Evolutionary conservation across 805 yeast species (phyloP), one percentile per base, ranked within the genome.

Genomic region (Barnettozyma wickerhamii): DNA sequence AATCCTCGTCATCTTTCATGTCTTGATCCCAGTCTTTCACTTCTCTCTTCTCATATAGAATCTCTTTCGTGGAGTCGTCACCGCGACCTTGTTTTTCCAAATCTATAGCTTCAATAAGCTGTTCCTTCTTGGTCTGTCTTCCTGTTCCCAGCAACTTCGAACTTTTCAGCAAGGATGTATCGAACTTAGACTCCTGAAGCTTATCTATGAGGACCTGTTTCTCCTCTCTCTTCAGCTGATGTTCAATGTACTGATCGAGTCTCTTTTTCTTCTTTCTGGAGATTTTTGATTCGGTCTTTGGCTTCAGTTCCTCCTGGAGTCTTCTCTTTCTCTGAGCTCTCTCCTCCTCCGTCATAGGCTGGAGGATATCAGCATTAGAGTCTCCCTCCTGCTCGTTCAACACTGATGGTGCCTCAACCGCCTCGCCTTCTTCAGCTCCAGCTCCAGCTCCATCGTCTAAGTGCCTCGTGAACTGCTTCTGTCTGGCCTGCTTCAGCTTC

Each of bases 221-320:
- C 63, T 91, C 98, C 59, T 91, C 95, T 56, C 95, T 69, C 54
- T 83, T 84, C 51, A 89, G 57, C 59, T 89, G 96, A 63, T 86
- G 95, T 43, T 89, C 95, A 29, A 91, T 88, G 61, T 88, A 91
- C 62, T 91, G 91, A 47, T 91, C 97, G 33, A 91, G 65, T 43
- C 98, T 66, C 65, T 84, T 78, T 75, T 69, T 71, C 67, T 91
- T 84, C 36, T 82, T 74, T 37, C 78, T 68, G 1, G 90, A 79
- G 28, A 85, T 62, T 55, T 88, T 88, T 12, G 80, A 56, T 44
- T 86, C 91, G 40, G 74, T 68, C 40, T 72, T 72, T 33, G 86
- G 81, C 20, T 71, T 61, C 41, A 84, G 67, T 7, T 79, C 61
- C 20, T 77, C 72, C 44, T 80, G 77, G 35, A 90, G 56, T 47